phyloP scores from a whole-genome alignment of 2,329 filamentous ascomycete genomes.

The Zasmidium angulare region DNA sequence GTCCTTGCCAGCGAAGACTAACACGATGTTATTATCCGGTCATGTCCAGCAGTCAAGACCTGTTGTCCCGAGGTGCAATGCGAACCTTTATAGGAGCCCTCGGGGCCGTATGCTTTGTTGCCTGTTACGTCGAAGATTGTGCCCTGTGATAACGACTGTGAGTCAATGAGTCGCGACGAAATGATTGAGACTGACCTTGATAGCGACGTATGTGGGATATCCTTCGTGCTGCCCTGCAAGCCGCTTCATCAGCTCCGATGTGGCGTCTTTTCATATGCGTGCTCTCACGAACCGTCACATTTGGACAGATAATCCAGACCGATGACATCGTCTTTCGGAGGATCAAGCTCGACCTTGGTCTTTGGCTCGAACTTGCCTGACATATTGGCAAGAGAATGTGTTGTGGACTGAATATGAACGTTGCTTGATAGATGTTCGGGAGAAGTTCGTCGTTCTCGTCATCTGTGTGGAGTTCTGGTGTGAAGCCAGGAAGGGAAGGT shows the following conservation, averaged over 20 bases:
- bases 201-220: slow-evolving; percentile 60
- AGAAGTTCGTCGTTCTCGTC: neutral
- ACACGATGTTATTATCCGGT: neutral
- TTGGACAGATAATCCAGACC: slow-evolving; percentile 74
- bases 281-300: slow-evolving; percentile 71
- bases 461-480: neutral
- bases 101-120: slow-evolving; percentile 81
- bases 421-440: neutral
- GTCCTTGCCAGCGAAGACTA: slow-evolving; percentile 95
- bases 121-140: slow-evolving; percentile 91
- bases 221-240: slow-evolving; percentile 61
- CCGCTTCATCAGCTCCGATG: neutral
- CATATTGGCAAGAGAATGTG: slow-evolving; percentile 20
- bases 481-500: neutral
- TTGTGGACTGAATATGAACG: no score
- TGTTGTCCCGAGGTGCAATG: no score
- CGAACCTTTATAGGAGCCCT: slow-evolving; percentile 79
- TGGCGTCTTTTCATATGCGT: neutral
- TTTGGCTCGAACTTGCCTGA: slow-evolving; percentile 68
- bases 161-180: neutral
- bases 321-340: slow-evolving; percentile 86
- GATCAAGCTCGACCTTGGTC: slow-evolving; percentile 68
- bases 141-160: slow-evolving; percentile 55
- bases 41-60: no score
- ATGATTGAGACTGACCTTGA: slow-evolving; percentile 45